Evolutionary conservation across 2,329 filamentous ascomycete genomes (phyloP).

Genomic region (Whalleya microplaca): DNA sequence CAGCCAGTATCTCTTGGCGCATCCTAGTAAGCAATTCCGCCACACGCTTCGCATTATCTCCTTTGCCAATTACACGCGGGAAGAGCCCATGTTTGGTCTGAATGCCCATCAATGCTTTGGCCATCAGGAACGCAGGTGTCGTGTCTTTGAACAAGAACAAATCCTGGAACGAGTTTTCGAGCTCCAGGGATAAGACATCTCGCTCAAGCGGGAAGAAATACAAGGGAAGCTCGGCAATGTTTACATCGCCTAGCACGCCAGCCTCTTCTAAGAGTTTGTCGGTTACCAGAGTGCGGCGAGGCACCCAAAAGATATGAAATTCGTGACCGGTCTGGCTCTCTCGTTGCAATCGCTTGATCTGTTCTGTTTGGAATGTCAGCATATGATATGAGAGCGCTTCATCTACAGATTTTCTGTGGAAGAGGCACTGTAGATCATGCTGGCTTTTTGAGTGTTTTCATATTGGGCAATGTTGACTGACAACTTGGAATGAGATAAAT

Average conservation of each 20-base stretch:
- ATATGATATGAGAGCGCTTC: conserved; percentile 55
- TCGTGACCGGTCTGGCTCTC: conserved; percentile 92
- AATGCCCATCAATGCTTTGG: conserved; percentile 90
- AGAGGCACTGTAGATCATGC: conserved; percentile 48
- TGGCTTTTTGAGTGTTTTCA: conserved; percentile 35
- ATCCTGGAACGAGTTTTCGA: conserved; percentile 85
- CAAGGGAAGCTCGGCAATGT: conserved; percentile 81
- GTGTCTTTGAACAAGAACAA: conserved; percentile 90
- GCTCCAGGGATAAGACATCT: conserved; percentile 87
- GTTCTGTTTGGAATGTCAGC: conserved; percentile 71
- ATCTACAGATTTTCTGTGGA: conserved; percentile 34
- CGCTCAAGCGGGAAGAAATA: conserved; percentile 91
- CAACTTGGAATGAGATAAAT: conserved; percentile 50
- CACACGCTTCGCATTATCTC: conserved; percentile 87
- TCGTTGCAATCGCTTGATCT: conserved; percentile 86
- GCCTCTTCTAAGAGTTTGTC: conserved; percentile 91
- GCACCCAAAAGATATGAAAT: conserved; percentile 96
- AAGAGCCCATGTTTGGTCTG: conserved; percentile 93
- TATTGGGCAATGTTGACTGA: conserved; percentile 60
- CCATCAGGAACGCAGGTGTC: conserved; percentile 85
- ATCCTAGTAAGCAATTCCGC: conserved; percentile 87
- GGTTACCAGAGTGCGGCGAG: conserved; percentile 86
- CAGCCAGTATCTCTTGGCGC: conserved; percentile 84
- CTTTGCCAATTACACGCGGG: conserved; percentile 92
- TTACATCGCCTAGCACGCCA: conserved; percentile 90